phyloP scores from a whole-genome alignment of 2,329 filamentous ascomycete species.

The Xylaria sp. region DNA sequence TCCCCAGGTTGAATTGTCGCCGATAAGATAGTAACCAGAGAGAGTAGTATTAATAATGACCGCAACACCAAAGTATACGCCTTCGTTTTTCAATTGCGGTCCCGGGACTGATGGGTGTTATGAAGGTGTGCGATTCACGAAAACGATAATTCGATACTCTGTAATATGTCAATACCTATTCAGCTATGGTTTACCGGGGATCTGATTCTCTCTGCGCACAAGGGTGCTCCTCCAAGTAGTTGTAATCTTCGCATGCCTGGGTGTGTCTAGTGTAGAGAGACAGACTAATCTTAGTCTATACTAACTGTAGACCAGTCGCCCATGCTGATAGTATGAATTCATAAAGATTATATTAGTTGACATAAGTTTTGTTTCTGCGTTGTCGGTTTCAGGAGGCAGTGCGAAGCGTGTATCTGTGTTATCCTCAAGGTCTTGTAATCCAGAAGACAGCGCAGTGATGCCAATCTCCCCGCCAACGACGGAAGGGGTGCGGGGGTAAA shows the following conservation, averaged over 20 bases:
- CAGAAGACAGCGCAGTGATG: no score
- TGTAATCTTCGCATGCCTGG: neutral
- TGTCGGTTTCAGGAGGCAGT: neutral
- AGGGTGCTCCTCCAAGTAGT: neutral
- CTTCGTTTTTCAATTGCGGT: neutral
- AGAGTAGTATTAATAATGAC: neutral
- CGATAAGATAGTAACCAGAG: neutral
- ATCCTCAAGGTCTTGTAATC: neutral
- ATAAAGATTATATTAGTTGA: neutral
- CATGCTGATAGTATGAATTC: neutral
- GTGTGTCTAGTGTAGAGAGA: neutral
- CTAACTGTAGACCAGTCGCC: neutral
- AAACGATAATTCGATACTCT: no score
- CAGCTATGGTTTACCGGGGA: neutral
- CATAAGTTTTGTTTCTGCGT: neutral
- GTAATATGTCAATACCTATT: neutral
- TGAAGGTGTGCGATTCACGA: neutral
- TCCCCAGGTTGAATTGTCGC: slow-evolving; percentile 7
- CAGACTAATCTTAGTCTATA: neutral
- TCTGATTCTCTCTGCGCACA: neutral
- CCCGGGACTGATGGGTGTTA: neutral
- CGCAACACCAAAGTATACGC: neutral
- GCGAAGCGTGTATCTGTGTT: neutral
- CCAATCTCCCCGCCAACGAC: no score
- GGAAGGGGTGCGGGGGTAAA: no score